Evolutionary conservation across 495 filamentous ascomycete species (phyloP).

Genomic region (Evansstolkia leycettana): DNA sequence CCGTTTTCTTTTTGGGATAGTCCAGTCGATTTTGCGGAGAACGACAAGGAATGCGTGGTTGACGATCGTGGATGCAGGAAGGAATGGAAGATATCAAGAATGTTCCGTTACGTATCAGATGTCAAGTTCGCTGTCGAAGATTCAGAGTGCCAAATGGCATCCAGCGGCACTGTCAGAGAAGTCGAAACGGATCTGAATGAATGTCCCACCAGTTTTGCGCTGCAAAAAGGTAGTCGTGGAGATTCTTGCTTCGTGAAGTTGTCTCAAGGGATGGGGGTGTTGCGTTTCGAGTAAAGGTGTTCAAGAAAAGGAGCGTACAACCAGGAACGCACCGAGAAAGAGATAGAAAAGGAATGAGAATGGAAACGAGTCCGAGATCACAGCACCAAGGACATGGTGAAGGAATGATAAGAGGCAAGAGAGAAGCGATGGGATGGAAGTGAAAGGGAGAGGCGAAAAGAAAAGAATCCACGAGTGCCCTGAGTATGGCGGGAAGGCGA

Average conservation of each 20-base stretch:
- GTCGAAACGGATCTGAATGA: neutral
- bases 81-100: slow-evolving; percentile 11
- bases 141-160: neutral
- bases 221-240: slow-evolving; percentile 1
- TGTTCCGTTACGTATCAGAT: slow-evolving; percentile 5
- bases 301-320: slow-evolving; percentile 25
- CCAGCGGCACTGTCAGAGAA: neutral
- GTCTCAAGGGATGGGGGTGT: slow-evolving; percentile 12
- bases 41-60: slow-evolving; percentile 17
- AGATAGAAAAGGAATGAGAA: slow-evolving; percentile 25
- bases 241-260: slow-evolving; percentile 14
- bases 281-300: slow-evolving; percentile 8
- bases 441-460: slow-evolving; percentile 1
- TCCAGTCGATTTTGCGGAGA: slow-evolving; percentile 5
- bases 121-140: neutral
- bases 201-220: neutral
- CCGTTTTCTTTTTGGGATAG: slow-evolving; percentile 4
- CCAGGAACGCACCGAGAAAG: slow-evolving; percentile 23
- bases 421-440: slow-evolving; percentile 16
- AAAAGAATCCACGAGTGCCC: neutral
- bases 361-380: slow-evolving; percentile 25
- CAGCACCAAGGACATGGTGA: slow-evolving; percentile 17
- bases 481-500: too few relatives aligned
- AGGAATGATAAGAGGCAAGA: slow-evolving; percentile 23
- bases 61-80: slow-evolving; percentile 21